phyloP scores from a whole-genome alignment of 2,329 filamentous ascomycete genomes.

The Penicillium sp. region DNA sequence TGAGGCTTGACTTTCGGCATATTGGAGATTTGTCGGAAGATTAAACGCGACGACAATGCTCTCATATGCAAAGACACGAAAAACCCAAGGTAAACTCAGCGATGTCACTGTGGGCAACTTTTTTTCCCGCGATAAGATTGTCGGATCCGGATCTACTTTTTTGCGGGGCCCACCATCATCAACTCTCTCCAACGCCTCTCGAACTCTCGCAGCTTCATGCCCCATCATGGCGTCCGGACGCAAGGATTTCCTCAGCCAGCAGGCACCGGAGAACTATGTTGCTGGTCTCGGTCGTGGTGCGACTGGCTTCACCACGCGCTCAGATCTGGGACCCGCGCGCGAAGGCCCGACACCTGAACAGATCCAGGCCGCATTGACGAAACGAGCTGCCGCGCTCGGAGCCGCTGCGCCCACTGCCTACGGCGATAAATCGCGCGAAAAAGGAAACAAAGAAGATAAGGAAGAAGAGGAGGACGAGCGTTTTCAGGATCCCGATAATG shows the following conservation, averaged over 20 bases:
- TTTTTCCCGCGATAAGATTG: slow-evolving; percentile 27
- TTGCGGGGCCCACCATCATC: slow-evolving; percentile 10
- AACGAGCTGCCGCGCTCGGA: slow-evolving; percentile 78
- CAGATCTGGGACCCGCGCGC: slow-evolving; percentile 87
- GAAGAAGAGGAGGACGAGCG: slow-evolving; percentile 72
- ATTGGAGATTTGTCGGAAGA: slow-evolving; percentile 3
- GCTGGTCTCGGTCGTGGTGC: slow-evolving; percentile 96
- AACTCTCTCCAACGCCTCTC: slow-evolving; percentile 6
- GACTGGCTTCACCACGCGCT: slow-evolving; percentile 95
- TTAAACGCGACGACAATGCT: not conserved
- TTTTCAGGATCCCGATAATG: slow-evolving; percentile 95
- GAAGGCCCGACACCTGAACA: slow-evolving; percentile 96
- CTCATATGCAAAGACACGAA: not conserved
- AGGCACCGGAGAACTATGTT: slow-evolving; percentile 81
- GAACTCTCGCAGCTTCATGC: slow-evolving; percentile 1
- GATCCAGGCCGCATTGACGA: slow-evolving; percentile 95
- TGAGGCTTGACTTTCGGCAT: slow-evolving; percentile 54
- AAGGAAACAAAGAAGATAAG: slow-evolving; percentile 56
- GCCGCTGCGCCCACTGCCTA: slow-evolving; percentile 67
- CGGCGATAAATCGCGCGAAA: slow-evolving; percentile 63
- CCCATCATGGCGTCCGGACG: slow-evolving; percentile 53
- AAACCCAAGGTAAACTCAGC: not conserved
- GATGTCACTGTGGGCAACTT: slow-evolving; percentile 17
- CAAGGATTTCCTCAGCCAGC: slow-evolving; percentile 85
- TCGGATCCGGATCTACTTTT: slow-evolving; percentile 20